These are phyloP conservation scores for Tanacetum coccineum DNA, from an alignment of 129 eudicot species.

Conservation along the genomic window DNA sequence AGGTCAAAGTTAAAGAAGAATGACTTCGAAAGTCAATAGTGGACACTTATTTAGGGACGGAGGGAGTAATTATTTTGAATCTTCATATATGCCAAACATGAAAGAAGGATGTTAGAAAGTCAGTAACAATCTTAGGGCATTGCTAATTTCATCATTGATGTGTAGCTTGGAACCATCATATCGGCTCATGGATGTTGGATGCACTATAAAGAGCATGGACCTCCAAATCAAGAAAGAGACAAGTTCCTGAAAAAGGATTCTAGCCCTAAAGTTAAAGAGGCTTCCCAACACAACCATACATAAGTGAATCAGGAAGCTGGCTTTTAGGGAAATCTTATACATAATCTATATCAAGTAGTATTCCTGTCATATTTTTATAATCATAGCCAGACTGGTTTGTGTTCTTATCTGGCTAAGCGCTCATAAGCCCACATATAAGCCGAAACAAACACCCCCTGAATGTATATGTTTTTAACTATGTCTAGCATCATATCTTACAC, in stretches of 20 bases:
- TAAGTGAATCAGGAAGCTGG: constrained; percentile 37
- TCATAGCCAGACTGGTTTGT: constrained; percentile 4
- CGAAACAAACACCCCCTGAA: too few species aligned
- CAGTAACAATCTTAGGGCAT: too few species aligned
- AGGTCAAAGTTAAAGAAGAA: too few species aligned
- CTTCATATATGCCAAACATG: too few species aligned
- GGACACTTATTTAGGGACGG: too few species aligned
- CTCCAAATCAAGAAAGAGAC: constrained; percentile 35
- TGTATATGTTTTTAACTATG: too few species aligned
- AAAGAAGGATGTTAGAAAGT: too few species aligned
- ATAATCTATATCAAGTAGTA: constrained; percentile 54
- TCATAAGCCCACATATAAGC: too few species aligned
- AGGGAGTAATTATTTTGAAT: too few species aligned
- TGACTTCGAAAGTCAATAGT: too few species aligned
- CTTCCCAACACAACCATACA: constrained; percentile 12
- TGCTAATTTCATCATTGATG: constrained; percentile 11
- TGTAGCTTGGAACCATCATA: constrained; percentile 61
- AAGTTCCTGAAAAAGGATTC: constrained; percentile 36
- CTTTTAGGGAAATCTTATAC: constrained; percentile 51
- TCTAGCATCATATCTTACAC: too few species aligned
- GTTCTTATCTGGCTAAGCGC: constrained; percentile 8
- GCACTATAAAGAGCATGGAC: constrained; percentile 25
- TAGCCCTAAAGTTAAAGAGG: constrained; percentile 15
- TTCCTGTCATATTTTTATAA: constrained; percentile 9
- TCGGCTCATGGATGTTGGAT: constrained; percentile 74